phyloP scores from a whole-genome alignment of 495 filamentous ascomycete genomes.

The Halenospora varia region DNA sequence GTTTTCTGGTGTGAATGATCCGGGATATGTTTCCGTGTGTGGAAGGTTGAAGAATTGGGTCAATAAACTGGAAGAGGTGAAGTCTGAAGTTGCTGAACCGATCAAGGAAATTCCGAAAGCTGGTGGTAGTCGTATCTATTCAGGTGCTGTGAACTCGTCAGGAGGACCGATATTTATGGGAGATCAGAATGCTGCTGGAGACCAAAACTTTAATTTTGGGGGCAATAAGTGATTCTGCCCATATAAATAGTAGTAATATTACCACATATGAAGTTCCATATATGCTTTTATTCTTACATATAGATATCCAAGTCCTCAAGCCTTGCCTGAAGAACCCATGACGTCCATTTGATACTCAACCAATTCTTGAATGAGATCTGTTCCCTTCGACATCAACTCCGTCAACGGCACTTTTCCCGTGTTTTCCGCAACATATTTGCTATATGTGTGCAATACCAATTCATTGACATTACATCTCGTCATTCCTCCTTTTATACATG shows the following conservation, averaged over 20 bases:
- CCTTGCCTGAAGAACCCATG: constrained; percentile 41
- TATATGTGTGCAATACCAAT: constrained; percentile 70
- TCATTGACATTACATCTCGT: constrained; percentile 83
- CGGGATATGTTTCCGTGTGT: background rate
- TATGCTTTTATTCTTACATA: too few species aligned
- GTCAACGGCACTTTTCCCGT: constrained; percentile 62
- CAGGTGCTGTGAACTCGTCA: too few species aligned
- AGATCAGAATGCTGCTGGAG: too few species aligned
- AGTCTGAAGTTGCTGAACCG: too few species aligned
- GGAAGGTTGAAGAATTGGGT: background rate
- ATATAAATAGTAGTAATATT: too few species aligned
- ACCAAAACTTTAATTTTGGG: too few species aligned
- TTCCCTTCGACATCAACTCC: constrained; percentile 67
- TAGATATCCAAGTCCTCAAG: too few species aligned
- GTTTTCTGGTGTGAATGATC: background rate
- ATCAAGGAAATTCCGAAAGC: too few species aligned
- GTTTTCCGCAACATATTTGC: constrained; percentile 61
- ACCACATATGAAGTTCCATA: too few species aligned
- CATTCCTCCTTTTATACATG: constrained; percentile 67
- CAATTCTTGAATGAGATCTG: constrained; percentile 67
- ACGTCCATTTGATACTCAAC: constrained; percentile 73
- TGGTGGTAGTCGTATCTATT: too few species aligned
- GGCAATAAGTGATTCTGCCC: too few species aligned
- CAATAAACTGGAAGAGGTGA: background rate
- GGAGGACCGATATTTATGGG: too few species aligned